Evolutionary conservation across 257 asterid species (phyloP), one percentile per base, ranked within the genome.

Genomic region (Nemophila menziesii): DNA sequence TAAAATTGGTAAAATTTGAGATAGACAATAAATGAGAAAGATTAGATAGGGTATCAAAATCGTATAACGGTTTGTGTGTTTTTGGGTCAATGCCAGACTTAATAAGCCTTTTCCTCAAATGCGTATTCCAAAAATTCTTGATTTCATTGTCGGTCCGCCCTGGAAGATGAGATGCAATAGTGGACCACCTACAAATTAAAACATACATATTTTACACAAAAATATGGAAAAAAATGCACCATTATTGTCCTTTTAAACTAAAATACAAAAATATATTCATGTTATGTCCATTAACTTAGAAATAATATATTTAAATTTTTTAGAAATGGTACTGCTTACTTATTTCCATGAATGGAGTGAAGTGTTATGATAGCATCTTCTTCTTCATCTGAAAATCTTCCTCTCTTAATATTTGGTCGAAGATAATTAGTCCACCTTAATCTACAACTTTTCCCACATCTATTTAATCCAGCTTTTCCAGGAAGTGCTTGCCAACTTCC

Each of bases 81-180:
- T 29, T 54, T 0, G 83, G 86, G 54, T 80, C 78, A 10, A 80
- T 71, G 13, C 86, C 86, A 9, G 56, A 58, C 4, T 22, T 60
- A 0, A 70, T 57, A 12, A 80, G 80, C 61, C 56, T 80, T 47
- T 73, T 80, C 58, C 66, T 67, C 4, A 80, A 47, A 44, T 68
- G 70, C 0, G 86, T 73, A 44, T 79, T 79, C 92, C 86, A 79
- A 1, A 18, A 64, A 20, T 79, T 79, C 74, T 79, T 75, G 63
- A 79, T 75, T 51, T 79, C 92, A 6, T 79, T 79, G 46, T 79
- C 92, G 1, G 92, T 75, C 33, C 92, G 56, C n/a, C 78, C 73
- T 0, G 86, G 83, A 29, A 80, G 86, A 39, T 37, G 66, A 41
- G 65, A 48, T 17, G 92, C 92, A 33, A 76, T 80, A 42, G 55